phyloP scores from a whole-genome alignment of 768 basidiomycete species.

The Suillus subluteus region DNA sequence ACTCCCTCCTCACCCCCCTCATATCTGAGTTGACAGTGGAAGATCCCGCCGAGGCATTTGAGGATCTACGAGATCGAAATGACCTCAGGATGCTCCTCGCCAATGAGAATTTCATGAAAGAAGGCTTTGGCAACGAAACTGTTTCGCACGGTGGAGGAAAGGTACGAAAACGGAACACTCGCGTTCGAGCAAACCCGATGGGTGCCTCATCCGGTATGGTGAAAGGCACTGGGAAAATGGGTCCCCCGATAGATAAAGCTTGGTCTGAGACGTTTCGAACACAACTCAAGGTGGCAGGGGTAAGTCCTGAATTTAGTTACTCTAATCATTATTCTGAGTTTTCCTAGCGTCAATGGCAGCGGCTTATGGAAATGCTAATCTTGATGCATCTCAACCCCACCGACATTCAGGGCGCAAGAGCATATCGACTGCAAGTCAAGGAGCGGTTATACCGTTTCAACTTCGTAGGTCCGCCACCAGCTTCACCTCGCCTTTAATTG shows the following conservation, averaged over 20 bases:
- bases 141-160: slow-evolving; percentile 52
- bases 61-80: slow-evolving; percentile 92
- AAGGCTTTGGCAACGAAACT: slow-evolving; percentile 57
- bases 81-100: slow-evolving; percentile 81
- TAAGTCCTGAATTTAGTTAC: slow-evolving; percentile 38
- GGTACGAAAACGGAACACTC: slow-evolving; percentile 42
- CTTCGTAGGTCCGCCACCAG: slow-evolving; percentile 59
- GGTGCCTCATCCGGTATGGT: slow-evolving; percentile 24
- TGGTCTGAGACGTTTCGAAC: slow-evolving; percentile 83
- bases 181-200: slow-evolving; percentile 34
- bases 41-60: slow-evolving; percentile 97
- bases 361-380: slow-evolving; percentile 90
- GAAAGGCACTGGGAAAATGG: slow-evolving; percentile 59
- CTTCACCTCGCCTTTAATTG: slow-evolving; percentile 4
- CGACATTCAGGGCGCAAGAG: slow-evolving; percentile 56
- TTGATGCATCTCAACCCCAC: slow-evolving; percentile 67
- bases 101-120: slow-evolving; percentile 66
- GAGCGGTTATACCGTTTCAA: slow-evolving; percentile 95
- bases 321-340: slow-evolving; percentile 8
- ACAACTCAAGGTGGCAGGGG: slow-evolving; percentile 88
- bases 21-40: slow-evolving; percentile 96
- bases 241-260: slow-evolving; percentile 73
- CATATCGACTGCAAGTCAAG: slow-evolving; percentile 91
- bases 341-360: slow-evolving; percentile 86
- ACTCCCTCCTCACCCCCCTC: slow-evolving; percentile 63